Evolutionary conservation across 1,284 basidiomycete genomes (phyloP).

Genomic region (Boletus holoroseus): DNA sequence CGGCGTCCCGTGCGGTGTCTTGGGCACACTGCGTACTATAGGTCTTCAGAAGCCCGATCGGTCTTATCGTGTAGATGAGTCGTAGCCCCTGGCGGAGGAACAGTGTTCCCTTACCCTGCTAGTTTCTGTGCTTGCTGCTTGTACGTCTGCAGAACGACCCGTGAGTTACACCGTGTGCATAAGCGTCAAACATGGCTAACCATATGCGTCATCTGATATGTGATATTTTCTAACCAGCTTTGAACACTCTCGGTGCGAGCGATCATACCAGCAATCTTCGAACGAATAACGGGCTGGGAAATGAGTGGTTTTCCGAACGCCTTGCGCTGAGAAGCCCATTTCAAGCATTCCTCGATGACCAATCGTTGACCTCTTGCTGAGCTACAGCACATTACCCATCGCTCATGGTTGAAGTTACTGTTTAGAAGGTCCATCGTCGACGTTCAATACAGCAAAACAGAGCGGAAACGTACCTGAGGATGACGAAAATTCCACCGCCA

Average conservation of each 20-base stretch:
- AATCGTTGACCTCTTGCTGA: conserved; percentile 46
- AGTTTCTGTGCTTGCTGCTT: conserved; percentile 54
- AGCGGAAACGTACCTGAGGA: conserved; percentile 33
- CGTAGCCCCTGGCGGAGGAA: background rate
- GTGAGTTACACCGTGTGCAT: conserved; percentile 1
- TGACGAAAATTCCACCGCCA: conserved; percentile 72
- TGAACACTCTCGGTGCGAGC: conserved; percentile 59
- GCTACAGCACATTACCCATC: conserved; percentile 62
- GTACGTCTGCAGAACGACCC: conserved; percentile 38
- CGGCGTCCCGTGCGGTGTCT: conserved; percentile 72
- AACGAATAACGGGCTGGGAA: conserved; percentile 66
- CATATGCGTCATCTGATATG: conserved; percentile 92
- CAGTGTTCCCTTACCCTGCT: conserved; percentile 47
- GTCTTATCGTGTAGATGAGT: conserved; percentile 39
- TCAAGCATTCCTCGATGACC: conserved; percentile 51
- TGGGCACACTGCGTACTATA: conserved; percentile 62
- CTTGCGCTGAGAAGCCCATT: conserved; percentile 61
- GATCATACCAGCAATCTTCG: conserved; percentile 69
- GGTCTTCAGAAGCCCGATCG: conserved; percentile 76
- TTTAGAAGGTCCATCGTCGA: conserved; percentile 13
- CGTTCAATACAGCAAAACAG: background rate
- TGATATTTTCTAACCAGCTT: conserved; percentile 85
- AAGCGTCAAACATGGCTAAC: conserved; percentile 28
- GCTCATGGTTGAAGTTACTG: conserved; percentile 60
- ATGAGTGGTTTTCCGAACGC: conserved; percentile 70